These are phyloP conservation scores for Fusarium mexicanum DNA, from an alignment of 2,329 filamentous ascomycete species.

Conservation along the genomic window DNA sequence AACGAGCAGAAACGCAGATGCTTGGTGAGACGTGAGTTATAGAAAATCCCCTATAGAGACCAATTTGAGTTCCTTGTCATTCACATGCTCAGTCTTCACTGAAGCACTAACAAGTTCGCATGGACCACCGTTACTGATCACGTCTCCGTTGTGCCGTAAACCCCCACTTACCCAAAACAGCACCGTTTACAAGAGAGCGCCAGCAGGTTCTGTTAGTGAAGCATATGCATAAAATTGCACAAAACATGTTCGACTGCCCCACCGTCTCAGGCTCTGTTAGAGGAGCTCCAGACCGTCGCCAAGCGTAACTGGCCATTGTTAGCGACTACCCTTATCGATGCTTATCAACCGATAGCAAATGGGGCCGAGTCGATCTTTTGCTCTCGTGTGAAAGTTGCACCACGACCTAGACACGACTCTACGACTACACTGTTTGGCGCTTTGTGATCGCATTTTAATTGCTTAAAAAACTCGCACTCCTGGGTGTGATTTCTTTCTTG, in stretches of 20 bases:
- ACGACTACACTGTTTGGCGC: constrained; percentile 3
- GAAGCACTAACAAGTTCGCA: not conserved
- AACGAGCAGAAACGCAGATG: not conserved
- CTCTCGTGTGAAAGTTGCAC: constrained; percentile 37
- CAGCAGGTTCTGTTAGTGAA: not conserved
- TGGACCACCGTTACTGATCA: not conserved
- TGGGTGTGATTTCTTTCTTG: not conserved
- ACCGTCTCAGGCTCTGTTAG: not conserved
- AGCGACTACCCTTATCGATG: constrained; percentile 27
- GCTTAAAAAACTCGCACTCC: not conserved
- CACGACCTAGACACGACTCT: constrained; percentile 15
- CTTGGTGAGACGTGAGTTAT: not conserved
- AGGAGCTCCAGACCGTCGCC: not conserved
- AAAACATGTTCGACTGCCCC: not conserved
- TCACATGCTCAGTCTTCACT: not conserved
- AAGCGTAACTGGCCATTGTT: constrained; percentile 12
- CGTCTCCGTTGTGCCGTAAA: constrained; percentile 4
- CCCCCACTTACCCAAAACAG: constrained; percentile 18
- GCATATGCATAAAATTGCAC: constrained; percentile 12
- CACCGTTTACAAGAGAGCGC: not conserved
- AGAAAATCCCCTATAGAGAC: not conserved
- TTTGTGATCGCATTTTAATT: constrained; percentile 3
- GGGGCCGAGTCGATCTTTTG: constrained; percentile 32
- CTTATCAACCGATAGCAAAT: constrained; percentile 26
- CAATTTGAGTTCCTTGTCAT: not conserved